Evolutionary conservation across 192 early-diverging fungal species (phyloP).

Genomic region (Coemansia sp.): DNA sequence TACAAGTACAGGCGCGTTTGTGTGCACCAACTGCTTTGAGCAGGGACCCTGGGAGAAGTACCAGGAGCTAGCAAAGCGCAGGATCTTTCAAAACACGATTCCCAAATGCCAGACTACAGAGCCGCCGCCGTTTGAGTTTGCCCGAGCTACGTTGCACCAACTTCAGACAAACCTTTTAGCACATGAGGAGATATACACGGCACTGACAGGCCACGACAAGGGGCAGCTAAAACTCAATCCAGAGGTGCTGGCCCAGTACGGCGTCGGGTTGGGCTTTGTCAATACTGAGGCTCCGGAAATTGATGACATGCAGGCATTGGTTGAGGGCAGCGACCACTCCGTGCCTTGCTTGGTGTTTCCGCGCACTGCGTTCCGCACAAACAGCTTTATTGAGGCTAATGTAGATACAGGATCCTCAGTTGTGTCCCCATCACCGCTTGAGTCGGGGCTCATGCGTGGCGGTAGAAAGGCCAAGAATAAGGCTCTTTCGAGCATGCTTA

Average conservation of each 20-base stretch:
- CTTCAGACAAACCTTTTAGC: slow-evolving; percentile 32
- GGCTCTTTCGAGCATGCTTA: slow-evolving; percentile 25
- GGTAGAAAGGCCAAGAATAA: background rate
- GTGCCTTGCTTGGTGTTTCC: slow-evolving; percentile 54
- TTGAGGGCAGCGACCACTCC: slow-evolving; percentile 19
- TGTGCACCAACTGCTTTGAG: slow-evolving; percentile 59
- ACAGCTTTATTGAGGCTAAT: slow-evolving; percentile 49
- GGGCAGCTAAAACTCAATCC: slow-evolving; percentile 36
- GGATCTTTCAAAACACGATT: slow-evolving; percentile 46
- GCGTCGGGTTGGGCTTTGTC: slow-evolving; percentile 58
- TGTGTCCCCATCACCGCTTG: too few relatives aligned
- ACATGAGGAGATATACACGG: slow-evolving; percentile 36
- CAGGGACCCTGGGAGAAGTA: slow-evolving; percentile 63
- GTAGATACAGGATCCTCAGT: background rate
- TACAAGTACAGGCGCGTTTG: slow-evolving; percentile 56
- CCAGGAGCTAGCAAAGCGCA: slow-evolving; percentile 42
- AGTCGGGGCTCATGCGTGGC: background rate
- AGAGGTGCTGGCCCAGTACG: slow-evolving; percentile 39
- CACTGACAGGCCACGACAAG: slow-evolving; percentile 46
- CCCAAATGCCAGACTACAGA: slow-evolving; percentile 16
- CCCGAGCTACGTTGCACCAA: slow-evolving; percentile 18
- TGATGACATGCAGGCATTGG: slow-evolving; percentile 29
- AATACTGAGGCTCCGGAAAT: slow-evolving; percentile 30
- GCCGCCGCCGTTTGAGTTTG: slow-evolving; percentile 44
- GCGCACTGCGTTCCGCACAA: slow-evolving; percentile 55